Evolutionary conservation across 1,284 basidiomycete genomes (phyloP), one percentile per base, ranked within the genome.

Genomic region (Puccinia coronata): DNA sequence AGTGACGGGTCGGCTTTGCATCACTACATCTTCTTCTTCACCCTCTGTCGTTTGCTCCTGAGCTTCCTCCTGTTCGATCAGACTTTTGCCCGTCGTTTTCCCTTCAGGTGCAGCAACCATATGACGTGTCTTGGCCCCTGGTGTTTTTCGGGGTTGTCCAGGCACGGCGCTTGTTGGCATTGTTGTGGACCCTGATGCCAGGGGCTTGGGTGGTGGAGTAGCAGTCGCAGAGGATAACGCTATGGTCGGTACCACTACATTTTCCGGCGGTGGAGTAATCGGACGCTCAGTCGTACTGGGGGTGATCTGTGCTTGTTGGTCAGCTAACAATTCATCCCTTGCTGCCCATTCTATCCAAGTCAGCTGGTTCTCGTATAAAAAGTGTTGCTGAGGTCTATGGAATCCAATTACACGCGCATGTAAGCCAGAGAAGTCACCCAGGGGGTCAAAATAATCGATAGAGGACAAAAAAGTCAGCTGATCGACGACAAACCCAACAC

Each of bases 341-440:
- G 93, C 93, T 8, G 94, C 92, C 95, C 95, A 97, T 86, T 93
- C 93, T 18, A 91, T 89, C 94, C 94, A 98, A 86, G 95, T 93
- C 82, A 96, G 88, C 86, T 97, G 95, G 87, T 96, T 97, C 84
- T 95, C 90, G 86, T 97, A 95, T 91, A 99, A 93, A 86, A 95
- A 99, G 86, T 98, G 96, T 85, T 91, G 89, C 81, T 89, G 88
- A 16, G 88, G 88, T 9, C 83, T 83, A 57, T 18, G 31, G 80
- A 23, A 41, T n/a, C 57, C 34, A 67, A 61, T 16, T 39, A 23
- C 47, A 34, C n/a, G 74, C 43, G 53, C 82, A 83, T 63, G 84
- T 83, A n/a, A 51, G 67, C 71, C 83, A 78, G 34, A 39, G 34
- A 41, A 71, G 36, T 34, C 31, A 20, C 53, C 5, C 11, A 36